Conservation (phyloP, 2,329 filamentous ascomycete species). For the Aspergillus sp. region DNA sequence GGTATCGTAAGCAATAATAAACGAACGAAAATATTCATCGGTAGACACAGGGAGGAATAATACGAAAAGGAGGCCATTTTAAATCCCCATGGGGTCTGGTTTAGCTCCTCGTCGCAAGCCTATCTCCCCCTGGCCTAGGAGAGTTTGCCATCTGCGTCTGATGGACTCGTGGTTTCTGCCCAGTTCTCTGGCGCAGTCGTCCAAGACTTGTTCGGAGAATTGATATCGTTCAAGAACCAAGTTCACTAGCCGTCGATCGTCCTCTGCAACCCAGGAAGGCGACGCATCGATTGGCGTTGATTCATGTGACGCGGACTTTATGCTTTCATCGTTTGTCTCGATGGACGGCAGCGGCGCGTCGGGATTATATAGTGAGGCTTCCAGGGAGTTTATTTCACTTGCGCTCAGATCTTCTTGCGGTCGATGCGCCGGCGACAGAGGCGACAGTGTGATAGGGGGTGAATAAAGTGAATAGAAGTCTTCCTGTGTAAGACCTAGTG, state of each 20-base stretch:
- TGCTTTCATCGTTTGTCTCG: conserved; percentile 25
- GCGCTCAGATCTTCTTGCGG: conserved; percentile 13
- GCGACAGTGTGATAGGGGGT: conserved; percentile 36
- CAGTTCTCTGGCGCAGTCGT: conserved; percentile 47
- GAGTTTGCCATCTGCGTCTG: conserved; percentile 45
- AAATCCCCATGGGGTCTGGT: conserved; percentile 26
- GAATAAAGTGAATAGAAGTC: conserved; percentile 48
- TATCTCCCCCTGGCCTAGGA: conserved; percentile 48
- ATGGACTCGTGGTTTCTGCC: conserved; percentile 45
- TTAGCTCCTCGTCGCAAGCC: conserved; percentile 31
- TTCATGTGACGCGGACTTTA: conserved; percentile 18
- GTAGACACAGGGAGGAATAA: neutral
- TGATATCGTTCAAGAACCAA: conserved; percentile 48
- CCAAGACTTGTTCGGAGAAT: conserved; percentile 48
- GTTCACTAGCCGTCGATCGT: conserved; percentile 47
- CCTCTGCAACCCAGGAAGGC: conserved; percentile 40
- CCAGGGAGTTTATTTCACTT: conserved; percentile 11
- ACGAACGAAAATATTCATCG: too few species aligned
- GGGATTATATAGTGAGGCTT: conserved; percentile 25
- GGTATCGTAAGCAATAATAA: too few species aligned
- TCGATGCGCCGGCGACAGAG: conserved; percentile 28
- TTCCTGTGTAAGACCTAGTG: conserved; percentile 44
- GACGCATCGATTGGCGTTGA: neutral
- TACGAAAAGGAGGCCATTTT: conserved; percentile 15
- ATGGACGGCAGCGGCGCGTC: conserved; percentile 42